Percentiles rank a stretch among this genome's conserved stretches.
Conservation (phyloP, 2,329 filamentous ascomycete species). For the Pseudofabraea citricarpa region DNA sequence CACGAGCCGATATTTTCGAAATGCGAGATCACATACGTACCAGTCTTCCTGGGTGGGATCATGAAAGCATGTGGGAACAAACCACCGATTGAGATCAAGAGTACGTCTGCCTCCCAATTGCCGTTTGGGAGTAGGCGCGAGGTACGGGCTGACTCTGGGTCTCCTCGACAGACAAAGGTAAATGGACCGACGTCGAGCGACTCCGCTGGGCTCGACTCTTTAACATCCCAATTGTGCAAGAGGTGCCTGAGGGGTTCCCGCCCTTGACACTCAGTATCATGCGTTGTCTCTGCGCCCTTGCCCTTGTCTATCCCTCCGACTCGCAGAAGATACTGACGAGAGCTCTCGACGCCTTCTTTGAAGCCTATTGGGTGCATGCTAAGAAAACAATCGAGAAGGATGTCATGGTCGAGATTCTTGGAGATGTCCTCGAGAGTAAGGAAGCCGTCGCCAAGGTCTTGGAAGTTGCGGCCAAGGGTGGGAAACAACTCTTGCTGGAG, state of each 20-base stretch:
- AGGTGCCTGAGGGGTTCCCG: slow-evolving; percentile 46
- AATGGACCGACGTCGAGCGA: slow-evolving; percentile 50
- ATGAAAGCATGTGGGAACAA: slow-evolving; percentile 51
- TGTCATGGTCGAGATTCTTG: slow-evolving; percentile 31
- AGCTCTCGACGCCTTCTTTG: slow-evolving; percentile 17
- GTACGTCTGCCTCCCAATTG: slow-evolving; percentile 27
- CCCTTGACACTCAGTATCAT: slow-evolving; percentile 44
- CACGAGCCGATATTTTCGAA: slow-evolving; percentile 49
- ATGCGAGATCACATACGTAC: slow-evolving; percentile 50
- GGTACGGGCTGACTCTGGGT: background rate
- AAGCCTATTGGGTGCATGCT: slow-evolving; percentile 19
- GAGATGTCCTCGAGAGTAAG: slow-evolving; percentile 37
- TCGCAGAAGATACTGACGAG: slow-evolving; percentile 12
- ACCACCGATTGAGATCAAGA: slow-evolving; percentile 51
- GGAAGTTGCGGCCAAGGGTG: slow-evolving; percentile 16
- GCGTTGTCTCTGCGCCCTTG: slow-evolving; percentile 46
- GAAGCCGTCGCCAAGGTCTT: slow-evolving; percentile 24
- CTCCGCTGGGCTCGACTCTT: slow-evolving; percentile 47
- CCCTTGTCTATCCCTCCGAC: slow-evolving; percentile 12
- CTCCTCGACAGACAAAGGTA: slow-evolving; percentile 46
- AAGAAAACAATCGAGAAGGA: slow-evolving; percentile 17
- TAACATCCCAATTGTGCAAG: slow-evolving; percentile 44
- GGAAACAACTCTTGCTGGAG: slow-evolving; percentile 29
- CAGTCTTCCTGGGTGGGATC: slow-evolving; percentile 54
- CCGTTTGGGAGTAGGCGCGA: background rate